These are phyloP conservation scores for Incumbomyces delicatus DNA, from an alignment of 2,329 filamentous ascomycete genomes.

Conservation along the genomic window DNA sequence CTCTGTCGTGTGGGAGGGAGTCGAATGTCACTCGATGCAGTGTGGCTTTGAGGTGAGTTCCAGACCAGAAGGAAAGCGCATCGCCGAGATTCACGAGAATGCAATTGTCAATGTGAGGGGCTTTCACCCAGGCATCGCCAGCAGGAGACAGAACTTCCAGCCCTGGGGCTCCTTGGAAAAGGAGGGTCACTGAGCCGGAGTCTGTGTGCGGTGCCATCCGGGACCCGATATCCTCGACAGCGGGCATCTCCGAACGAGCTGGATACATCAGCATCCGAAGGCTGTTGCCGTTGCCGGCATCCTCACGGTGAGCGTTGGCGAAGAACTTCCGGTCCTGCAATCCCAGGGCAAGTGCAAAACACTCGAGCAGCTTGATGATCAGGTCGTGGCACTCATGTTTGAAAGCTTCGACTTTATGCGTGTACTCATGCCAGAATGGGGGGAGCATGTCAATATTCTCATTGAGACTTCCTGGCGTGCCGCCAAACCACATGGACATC, in stretches of 20 bases:
- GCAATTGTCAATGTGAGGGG: conserved; percentile 66
- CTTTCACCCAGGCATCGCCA: conserved; percentile 63
- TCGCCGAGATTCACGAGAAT: conserved; percentile 85
- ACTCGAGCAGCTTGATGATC: conserved; percentile 26
- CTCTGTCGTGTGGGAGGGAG: conserved; percentile 13
- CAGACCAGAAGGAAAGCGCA: conserved; percentile 74
- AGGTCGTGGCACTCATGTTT: conserved; percentile 18
- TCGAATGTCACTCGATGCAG: conserved; percentile 59
- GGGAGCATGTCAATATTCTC: conserved; percentile 11
- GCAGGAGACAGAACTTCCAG: conserved; percentile 58
- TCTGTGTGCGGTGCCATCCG: conserved; percentile 49
- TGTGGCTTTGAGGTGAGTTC: conserved; percentile 81
- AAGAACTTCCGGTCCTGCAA: conserved; percentile 59
- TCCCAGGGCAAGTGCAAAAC: conserved; percentile 68
- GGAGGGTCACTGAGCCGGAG: conserved; percentile 43
- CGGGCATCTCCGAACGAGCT: conserved; percentile 22
- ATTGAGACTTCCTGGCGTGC: conserved; percentile 13
- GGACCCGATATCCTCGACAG: conserved; percentile 1
- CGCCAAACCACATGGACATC: conserved; percentile 20
- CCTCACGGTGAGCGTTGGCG: conserved; percentile 52
- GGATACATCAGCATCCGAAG: conserved; percentile 69
- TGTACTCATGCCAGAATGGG: conserved; percentile 17
- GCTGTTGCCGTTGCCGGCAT: conserved; percentile 55
- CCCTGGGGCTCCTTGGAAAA: conserved; percentile 48
- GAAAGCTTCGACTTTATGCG: conserved; percentile 16